Evolutionary conservation across 257 asterid genomes (phyloP), one percentile per base, ranked within the genome.

Genomic region (Thymus quinquecostatus): DNA sequence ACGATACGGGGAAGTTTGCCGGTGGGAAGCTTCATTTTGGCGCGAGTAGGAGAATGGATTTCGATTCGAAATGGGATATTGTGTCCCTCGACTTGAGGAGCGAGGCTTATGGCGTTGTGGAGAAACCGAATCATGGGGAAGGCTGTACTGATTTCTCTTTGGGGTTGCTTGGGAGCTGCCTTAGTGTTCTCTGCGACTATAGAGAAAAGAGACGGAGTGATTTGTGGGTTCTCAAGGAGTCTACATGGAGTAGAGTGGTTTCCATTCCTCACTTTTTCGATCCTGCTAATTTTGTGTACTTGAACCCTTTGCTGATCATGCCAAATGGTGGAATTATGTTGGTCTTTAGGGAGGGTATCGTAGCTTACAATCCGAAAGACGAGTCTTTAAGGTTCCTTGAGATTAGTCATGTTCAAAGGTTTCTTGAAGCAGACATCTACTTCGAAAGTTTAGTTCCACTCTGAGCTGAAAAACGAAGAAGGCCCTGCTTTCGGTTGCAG

Each of bases 171-270:
- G 84, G 80, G 21, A 85, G 66, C 8, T 70, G 77, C 44, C 30
- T 86, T 73, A 69, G 76, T 47, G 76, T 83, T 55, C 68, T 83
- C 47, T 78, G 77, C 51, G 45, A 71, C 44, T 48, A 66, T 54
- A 36, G 4, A 36, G 14, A n/a, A 6, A 60, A 10, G 3, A 41
- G 9, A 44, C 44, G 65, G 5, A 75, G 69, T 0, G 86, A 86
- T 54, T 12, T 87, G 38, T 86, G 91, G 91, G 70, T 87, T 44
- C 12, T 87, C 81, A 84, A 79, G 69, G 83, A 81, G 51, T 82
- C 85, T 47, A 80, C 85, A 1, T 87, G 91, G 94, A 71, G 58
- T 45, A 82, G 78, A 54, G 28, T 81, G 36, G 49, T 70, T 43
- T 68, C 82, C 21, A 68, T 87, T 55, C 81, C 87, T 60, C 73